phyloP scores from a whole-genome alignment of 306 rosid genomes.

The Sindora glabra region DNA sequence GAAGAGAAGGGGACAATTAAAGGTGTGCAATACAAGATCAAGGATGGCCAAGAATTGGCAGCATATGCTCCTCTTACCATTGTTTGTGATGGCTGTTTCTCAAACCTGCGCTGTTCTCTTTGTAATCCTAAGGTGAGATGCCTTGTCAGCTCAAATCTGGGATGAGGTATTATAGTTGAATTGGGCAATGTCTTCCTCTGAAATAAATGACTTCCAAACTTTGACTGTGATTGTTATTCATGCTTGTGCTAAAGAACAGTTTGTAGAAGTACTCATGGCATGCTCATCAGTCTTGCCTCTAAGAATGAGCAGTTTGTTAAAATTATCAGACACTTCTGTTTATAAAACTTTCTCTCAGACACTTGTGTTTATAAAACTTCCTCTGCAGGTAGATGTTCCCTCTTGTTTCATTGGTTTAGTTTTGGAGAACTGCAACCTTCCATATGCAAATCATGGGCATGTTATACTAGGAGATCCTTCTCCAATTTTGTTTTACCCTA shows the following conservation, averaged over 20 bases:
- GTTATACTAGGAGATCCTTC: conserved; percentile 91
- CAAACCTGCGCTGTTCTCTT: conserved; percentile 88
- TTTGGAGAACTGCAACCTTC: conserved; percentile 86
- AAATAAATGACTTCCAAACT: not conserved
- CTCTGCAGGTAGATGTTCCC: conserved; percentile 79
- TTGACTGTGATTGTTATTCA: not conserved
- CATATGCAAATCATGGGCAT: conserved; percentile 81
- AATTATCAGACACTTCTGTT: not conserved
- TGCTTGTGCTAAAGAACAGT: not conserved
- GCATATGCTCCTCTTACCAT: conserved; percentile 79
- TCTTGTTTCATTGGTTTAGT: conserved; percentile 87
- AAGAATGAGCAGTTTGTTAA: not conserved
- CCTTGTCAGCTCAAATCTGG: not conserved
- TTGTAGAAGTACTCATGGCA: not conserved
- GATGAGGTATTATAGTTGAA: not conserved
- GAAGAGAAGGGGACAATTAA: conserved; percentile 74
- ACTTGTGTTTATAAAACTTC: not conserved
- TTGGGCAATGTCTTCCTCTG: not conserved
- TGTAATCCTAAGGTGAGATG: conserved; percentile 68
- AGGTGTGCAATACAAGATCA: conserved; percentile 80
- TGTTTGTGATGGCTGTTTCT: conserved; percentile 97
- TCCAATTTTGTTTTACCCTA: conserved; percentile 84
- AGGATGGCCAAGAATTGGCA: conserved; percentile 53
- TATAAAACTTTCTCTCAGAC: conserved; percentile 13
- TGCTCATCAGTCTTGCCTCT: not conserved